phyloP scores from a whole-genome alignment of 1,284 basidiomycete genomes.

The Flammula alnicola region DNA sequence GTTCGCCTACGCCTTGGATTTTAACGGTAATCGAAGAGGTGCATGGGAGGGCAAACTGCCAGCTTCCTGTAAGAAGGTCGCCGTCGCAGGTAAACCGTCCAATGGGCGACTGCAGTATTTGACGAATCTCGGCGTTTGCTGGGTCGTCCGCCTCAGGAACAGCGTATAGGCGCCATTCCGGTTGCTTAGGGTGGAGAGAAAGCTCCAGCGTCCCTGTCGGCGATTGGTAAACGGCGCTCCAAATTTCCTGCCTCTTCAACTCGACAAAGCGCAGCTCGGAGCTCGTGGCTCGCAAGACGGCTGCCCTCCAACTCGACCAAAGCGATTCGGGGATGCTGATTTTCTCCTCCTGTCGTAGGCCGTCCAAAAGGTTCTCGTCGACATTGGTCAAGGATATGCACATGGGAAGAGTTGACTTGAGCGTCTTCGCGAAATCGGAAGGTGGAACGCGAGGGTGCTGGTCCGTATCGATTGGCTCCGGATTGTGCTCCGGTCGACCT shows the following conservation, averaged over 20 bases:
- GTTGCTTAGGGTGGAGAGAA: constrained; percentile 73
- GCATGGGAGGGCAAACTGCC: constrained; percentile 85
- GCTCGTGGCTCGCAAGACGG: constrained; percentile 65
- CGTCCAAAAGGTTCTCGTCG: constrained; percentile 55
- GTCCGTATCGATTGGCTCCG: constrained; percentile 54
- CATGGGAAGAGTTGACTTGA: constrained; percentile 90
- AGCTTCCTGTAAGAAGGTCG: constrained; percentile 71
- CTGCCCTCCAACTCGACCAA: constrained; percentile 73
- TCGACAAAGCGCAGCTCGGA: constrained; percentile 85
- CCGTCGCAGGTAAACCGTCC: constrained; percentile 71
- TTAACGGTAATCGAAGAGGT: constrained; percentile 58
- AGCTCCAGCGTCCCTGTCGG: constrained; percentile 77
- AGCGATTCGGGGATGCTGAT: constrained; percentile 51
- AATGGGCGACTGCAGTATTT: constrained; percentile 75
- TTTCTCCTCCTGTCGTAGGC: constrained; percentile 49
- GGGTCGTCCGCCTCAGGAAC: constrained; percentile 71
- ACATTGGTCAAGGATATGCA: constrained; percentile 68
- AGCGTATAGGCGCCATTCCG: constrained; percentile 88
- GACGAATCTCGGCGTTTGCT: constrained; percentile 81
- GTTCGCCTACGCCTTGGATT: constrained; percentile 70
- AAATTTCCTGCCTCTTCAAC: constrained; percentile 85
- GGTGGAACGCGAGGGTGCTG: constrained; percentile 65
- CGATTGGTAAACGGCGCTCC: constrained; percentile 84
- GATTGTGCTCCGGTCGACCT: constrained; percentile 88
- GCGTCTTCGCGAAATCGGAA: constrained; percentile 69